These are phyloP conservation scores for Aspergillus saccharolyticus DNA, from an alignment of 495 filamentous ascomycete genomes.

Conservation along the genomic window DNA sequence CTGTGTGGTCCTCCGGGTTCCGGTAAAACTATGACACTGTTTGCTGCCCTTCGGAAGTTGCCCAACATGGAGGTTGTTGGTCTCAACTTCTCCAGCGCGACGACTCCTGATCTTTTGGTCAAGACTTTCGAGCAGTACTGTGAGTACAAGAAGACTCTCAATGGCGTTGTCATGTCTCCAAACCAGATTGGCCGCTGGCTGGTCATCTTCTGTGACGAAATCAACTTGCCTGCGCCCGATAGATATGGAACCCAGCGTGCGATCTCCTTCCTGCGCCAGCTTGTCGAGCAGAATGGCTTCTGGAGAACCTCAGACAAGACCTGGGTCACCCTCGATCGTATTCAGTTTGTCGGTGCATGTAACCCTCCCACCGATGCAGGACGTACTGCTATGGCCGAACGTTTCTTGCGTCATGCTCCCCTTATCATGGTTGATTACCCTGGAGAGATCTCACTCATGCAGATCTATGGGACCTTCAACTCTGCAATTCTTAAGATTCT, in stretches of 20 bases:
- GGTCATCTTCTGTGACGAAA: slow-evolving; percentile 98
- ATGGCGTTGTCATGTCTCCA: slow-evolving; percentile 91
- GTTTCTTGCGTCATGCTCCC: slow-evolving; percentile 92
- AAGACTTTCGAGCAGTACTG: slow-evolving; percentile 99
- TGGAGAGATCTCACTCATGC: slow-evolving; percentile 84
- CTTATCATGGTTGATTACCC: slow-evolving; percentile 99
- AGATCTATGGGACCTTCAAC: slow-evolving; percentile 99
- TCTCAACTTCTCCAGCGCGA: slow-evolving; percentile 98
- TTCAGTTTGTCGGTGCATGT: slow-evolving; percentile 98
- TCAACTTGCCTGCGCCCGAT: slow-evolving; percentile 97
- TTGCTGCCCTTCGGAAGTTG: slow-evolving; percentile 90
- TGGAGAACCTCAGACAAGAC: slow-evolving; percentile 96
- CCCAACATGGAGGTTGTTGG: slow-evolving; percentile 99
- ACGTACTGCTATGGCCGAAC: slow-evolving; percentile 84
- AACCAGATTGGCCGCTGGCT: slow-evolving; percentile 97
- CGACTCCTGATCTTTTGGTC: slow-evolving; percentile 92
- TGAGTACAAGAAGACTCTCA: slow-evolving; percentile 97
- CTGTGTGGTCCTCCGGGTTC: slow-evolving; percentile 97
- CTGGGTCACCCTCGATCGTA: slow-evolving; percentile 95
- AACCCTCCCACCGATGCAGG: slow-evolving; percentile 99
- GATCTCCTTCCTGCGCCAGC: slow-evolving; percentile 92
- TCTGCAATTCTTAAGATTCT: slow-evolving; percentile 94
- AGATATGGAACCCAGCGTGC: slow-evolving; percentile 96
- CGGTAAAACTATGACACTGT: slow-evolving; percentile 99
- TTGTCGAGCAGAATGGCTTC: slow-evolving; percentile 98